Evolutionary conservation across 2,329 filamentous ascomycete genomes (phyloP).

Genomic region (Esteya vermicola): DNA sequence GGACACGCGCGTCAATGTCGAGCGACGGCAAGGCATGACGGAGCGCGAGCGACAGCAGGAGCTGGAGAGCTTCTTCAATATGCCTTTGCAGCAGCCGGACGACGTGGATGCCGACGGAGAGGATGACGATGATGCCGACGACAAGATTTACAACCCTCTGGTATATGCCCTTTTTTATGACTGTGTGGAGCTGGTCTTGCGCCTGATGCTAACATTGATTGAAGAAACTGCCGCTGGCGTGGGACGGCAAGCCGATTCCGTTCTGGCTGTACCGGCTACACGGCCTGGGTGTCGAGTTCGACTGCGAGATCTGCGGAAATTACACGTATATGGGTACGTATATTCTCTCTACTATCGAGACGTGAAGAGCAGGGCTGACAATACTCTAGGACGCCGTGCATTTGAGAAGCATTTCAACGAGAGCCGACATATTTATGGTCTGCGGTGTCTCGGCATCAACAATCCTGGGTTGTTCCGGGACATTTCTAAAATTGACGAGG

Average conservation of each 20-base stretch:
- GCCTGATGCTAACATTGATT: neutral
- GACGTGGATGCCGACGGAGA: constrained; percentile 30
- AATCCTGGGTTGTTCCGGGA: constrained; percentile 86
- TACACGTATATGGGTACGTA: constrained; percentile 11
- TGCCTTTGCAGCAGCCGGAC: constrained; percentile 31
- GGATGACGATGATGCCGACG: constrained; percentile 61
- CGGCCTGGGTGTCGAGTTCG: constrained; percentile 84
- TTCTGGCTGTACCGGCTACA: constrained; percentile 98
- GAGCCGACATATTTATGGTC: constrained; percentile 77
- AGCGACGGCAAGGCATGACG: constrained; percentile 94
- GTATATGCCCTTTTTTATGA: neutral
- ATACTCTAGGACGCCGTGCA: constrained; percentile 83
- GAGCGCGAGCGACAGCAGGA: constrained; percentile 91
- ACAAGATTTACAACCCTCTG: constrained; percentile 90
- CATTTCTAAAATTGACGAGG: constrained; percentile 85
- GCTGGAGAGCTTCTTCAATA: constrained; percentile 65
- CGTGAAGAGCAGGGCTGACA: constrained; percentile 20
- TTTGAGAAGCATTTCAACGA: constrained; percentile 99
- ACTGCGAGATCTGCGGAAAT: constrained; percentile 80
- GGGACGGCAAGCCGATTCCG: constrained; percentile 97
- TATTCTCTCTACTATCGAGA: neutral
- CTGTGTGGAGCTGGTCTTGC: neutral
- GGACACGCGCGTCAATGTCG: constrained; percentile 87
- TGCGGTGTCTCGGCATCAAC: constrained; percentile 88
- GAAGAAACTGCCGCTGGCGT: constrained; percentile 74